phyloP scores from a whole-genome alignment of 2,329 filamentous ascomycete species.

The Fusarium torulosum region DNA sequence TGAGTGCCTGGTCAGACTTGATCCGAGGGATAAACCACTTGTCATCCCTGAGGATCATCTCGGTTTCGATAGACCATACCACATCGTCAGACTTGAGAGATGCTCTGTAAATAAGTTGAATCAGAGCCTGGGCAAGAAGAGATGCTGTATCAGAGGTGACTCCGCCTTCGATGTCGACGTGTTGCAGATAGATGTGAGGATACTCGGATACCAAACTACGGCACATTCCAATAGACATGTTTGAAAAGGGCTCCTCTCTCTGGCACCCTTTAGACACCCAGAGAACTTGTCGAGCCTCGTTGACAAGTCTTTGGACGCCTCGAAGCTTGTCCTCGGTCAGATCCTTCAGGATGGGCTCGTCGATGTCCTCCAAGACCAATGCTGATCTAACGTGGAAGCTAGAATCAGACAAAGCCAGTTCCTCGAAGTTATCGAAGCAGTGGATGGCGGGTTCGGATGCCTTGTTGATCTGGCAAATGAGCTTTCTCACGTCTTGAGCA shows the following conservation, averaged over 20 bases:
- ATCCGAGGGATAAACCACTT: constrained; percentile 5
- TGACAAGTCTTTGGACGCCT: constrained; percentile 10
- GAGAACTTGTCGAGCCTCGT: not conserved
- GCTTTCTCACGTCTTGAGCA: not conserved
- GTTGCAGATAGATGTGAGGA: constrained; percentile 16
- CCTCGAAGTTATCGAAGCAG: not conserved
- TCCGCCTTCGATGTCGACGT: constrained; percentile 6
- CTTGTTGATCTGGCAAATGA: not conserved
- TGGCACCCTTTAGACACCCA: constrained; percentile 17
- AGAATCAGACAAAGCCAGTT: not conserved
- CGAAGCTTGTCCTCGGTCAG: constrained; percentile 5
- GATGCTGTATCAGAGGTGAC: not conserved
- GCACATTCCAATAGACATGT: constrained; percentile 22
- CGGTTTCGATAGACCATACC: constrained; percentile 1
- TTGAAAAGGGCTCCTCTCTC: constrained; percentile 6
- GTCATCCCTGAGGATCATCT: not conserved
- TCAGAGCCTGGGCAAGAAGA: not conserved
- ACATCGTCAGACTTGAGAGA: constrained; percentile 1
- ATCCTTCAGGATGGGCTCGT: constrained; percentile 11
- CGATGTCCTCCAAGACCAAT: constrained; percentile 11
- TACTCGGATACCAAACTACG: constrained; percentile 16
- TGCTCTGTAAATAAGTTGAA: not conserved
- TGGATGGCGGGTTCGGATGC: not conserved
- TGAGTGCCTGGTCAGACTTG: constrained; percentile 2
- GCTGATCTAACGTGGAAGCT: not conserved